Conservation (phyloP, 2,329 filamentous ascomycete genomes). For the Onygenales sp. region DNA sequence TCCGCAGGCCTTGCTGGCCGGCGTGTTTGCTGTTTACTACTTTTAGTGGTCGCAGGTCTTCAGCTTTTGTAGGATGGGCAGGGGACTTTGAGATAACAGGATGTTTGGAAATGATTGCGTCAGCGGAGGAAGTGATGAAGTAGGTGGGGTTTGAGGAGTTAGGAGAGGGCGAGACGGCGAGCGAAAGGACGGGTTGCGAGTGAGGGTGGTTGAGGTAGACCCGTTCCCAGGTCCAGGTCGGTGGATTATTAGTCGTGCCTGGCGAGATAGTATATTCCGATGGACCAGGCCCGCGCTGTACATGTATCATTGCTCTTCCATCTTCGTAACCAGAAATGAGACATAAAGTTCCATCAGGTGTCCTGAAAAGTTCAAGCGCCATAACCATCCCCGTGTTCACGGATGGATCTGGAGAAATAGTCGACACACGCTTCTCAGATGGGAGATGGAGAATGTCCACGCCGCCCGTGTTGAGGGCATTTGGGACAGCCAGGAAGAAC, state of each 20-base stretch:
- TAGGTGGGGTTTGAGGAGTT: constrained; percentile 27
- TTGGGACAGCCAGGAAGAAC: constrained; percentile 61
- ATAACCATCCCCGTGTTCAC: constrained; percentile 67
- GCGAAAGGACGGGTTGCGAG: constrained; percentile 70
- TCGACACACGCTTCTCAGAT: constrained; percentile 57
- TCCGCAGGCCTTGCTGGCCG: constrained; percentile 70
- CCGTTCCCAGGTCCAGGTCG: constrained; percentile 39
- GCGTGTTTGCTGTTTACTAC: constrained; percentile 71
- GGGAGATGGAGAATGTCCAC: constrained; percentile 82
- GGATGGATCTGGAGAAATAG: constrained; percentile 39
- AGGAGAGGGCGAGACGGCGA: constrained; percentile 45
- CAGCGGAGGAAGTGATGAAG: constrained; percentile 75
- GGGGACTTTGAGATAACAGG: constrained; percentile 41
- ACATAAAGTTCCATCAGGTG: constrained; percentile 40
- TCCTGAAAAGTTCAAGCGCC: constrained; percentile 58
- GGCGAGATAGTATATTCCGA: constrained; percentile 18
- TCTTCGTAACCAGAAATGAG: constrained; percentile 78
- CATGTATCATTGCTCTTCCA: constrained; percentile 61
- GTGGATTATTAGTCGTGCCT: constrained; percentile 3
- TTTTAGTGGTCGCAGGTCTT: constrained; percentile 44
- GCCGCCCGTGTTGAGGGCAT: constrained; percentile 62
- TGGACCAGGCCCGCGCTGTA: constrained; percentile 35
- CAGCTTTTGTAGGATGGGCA: constrained; percentile 5
- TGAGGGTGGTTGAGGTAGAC: constrained; percentile 61
- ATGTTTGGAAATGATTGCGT: constrained; percentile 70